Base-by-base conservation (phyloP, 345 rosid genomes). In the Jatropha curcas region DNA sequence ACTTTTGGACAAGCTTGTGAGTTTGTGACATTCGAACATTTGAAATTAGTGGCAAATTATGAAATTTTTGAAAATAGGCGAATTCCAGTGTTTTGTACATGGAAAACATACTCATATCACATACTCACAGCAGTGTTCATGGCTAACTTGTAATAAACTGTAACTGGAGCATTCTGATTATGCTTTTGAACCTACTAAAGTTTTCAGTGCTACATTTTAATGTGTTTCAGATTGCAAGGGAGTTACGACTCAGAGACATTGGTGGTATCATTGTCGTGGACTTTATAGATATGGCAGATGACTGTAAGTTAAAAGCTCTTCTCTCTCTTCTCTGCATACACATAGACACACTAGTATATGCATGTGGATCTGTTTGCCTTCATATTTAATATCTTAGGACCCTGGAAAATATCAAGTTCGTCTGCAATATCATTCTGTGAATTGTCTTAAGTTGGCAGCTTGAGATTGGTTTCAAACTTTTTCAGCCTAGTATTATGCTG, bases 191-290 rank as follows among this genome's bases (percentile, higher is more conserved):
- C 43, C 72, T 11, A 19, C 74, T 30, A 59, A 69, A 52, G 71
- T 64, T 62, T 71, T 52, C 48, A 20, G 4, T 37, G 30, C 67
- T 79, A 51, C 48, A 19, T 41, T 35, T 70, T 59, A 71, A 70
- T 68, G 37, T 58, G 14, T 85, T 83, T 79, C 91, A 94, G 98
- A 94, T 94, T 78, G 98, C 98, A 31, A 88, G 98, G 83, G 98
- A 94, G 86, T 76, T 94, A 76, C 91, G 98, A 61, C 89, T 94
- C 75, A 86, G 98, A 83, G 97, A 92, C 70, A 85, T 94, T 60
- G 98, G 98, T 17, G 98, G 98, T 80, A 94, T 92, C 80, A 94
- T 94, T 75, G 98, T 94, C 68, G 98, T 94, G 35, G 98, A 94
- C 90, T 94, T 94, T 83, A 94, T 94, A 53, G 98, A 90, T 82